A percentile compares a stretch with the other conserved stretches of the same genome.
These are phyloP conservation scores for Wallacemonas sp. DNA, from an alignment of 208 protist species.

Conservation along the genomic window DNA sequence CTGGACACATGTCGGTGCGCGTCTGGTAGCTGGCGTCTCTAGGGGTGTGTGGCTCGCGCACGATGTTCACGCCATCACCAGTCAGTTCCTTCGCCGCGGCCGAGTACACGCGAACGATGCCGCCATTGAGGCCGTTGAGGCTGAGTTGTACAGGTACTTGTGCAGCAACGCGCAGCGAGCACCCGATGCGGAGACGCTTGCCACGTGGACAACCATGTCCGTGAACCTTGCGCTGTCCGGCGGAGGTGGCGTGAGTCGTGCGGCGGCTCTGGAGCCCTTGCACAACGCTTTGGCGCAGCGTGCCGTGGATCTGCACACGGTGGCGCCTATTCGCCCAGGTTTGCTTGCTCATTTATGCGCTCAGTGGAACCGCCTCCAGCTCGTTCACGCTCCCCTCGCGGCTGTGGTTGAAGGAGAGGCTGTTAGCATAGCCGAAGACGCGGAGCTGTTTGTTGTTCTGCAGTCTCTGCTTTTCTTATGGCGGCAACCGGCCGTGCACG, in stretches of 20 bases:
- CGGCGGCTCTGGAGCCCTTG: neutral
- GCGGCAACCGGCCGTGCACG: constrained; percentile 50
- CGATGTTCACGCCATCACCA: constrained; percentile 13
- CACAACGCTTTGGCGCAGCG: neutral
- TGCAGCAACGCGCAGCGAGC: neutral
- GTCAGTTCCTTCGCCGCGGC: neutral
- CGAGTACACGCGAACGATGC: neutral
- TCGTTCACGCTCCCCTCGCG: constrained; percentile 34
- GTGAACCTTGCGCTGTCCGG: neutral
- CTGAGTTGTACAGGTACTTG: neutral
- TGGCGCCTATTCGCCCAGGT: constrained; percentile 49
- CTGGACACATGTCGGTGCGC: neutral
- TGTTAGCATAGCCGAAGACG: constrained; percentile 61
- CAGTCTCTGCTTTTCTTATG: constrained; percentile 67
- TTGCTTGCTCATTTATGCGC: constrained; percentile 57
- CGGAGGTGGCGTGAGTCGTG: neutral
- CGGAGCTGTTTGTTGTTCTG: constrained; percentile 59
- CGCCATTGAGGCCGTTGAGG: neutral
- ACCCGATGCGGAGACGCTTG: neutral
- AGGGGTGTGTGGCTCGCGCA: constrained; percentile 7
- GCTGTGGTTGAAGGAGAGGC: constrained; percentile 60
- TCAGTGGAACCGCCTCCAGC: constrained; percentile 46
- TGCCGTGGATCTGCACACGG: constrained; percentile 9
- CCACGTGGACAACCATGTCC: neutral
- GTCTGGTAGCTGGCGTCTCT: neutral